phyloP scores from a whole-genome alignment of 768 basidiomycete genomes.

The Infundibulicybe gibba region DNA sequence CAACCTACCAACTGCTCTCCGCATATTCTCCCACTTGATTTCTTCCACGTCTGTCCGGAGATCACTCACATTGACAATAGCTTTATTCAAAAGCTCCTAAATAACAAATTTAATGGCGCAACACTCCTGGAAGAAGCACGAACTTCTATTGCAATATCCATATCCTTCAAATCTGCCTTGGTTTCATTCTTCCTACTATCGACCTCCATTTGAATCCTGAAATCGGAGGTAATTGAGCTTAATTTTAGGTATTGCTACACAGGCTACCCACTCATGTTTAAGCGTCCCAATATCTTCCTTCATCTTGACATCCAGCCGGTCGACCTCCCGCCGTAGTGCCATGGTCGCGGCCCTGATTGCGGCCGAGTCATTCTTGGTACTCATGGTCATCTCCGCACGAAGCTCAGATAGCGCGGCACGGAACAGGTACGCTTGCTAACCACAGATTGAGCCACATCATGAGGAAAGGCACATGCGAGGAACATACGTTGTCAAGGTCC shows the following conservation, averaged over 20 bases:
- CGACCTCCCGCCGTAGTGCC: conserved; percentile 84
- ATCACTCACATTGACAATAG: conserved; percentile 71
- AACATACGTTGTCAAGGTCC: conserved; percentile 78
- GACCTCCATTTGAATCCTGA: conserved; percentile 95
- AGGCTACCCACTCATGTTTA: conserved; percentile 80
- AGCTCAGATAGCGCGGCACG: conserved; percentile 90
- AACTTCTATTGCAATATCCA: conserved; percentile 85
- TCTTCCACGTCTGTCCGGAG: conserved; percentile 80
- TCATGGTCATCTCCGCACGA: conserved; percentile 79
- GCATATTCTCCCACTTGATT: conserved; percentile 87
- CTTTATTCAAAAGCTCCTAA: conserved; percentile 74
- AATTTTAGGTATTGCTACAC: neutral
- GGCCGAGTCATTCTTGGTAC: conserved; percentile 80
- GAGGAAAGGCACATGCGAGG: neutral
- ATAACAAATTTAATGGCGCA: conserved; percentile 1
- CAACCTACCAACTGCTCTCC: conserved; percentile 69
- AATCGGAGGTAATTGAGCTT: conserved; percentile 4
- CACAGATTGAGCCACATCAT: conserved; percentile 1
- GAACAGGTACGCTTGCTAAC: conserved; percentile 92
- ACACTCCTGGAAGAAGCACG: conserved; percentile 9
- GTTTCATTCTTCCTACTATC: conserved; percentile 92
- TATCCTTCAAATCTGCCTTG: conserved; percentile 76
- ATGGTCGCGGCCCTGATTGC: conserved; percentile 73
- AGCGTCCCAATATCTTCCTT: conserved; percentile 87
- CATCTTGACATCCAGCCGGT: conserved; percentile 83